These are phyloP conservation scores for Fennellomyces sp. DNA, from an alignment of 371 early-diverging fungal genomes.

Conservation along the genomic window DNA sequence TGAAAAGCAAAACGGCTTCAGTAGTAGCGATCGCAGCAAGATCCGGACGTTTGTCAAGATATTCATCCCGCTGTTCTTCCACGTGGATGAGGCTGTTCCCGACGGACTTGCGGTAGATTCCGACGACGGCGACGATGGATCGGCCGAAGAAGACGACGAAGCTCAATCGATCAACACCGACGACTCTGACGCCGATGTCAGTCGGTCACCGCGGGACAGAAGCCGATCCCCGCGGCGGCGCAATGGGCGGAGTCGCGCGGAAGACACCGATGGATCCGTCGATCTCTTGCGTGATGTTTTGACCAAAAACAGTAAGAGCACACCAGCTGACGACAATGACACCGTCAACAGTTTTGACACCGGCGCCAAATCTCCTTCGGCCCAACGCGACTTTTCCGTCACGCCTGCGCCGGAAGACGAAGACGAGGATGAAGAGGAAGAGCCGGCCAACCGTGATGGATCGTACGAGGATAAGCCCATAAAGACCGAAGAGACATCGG, in stretches of 20 bases:
- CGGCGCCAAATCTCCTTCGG: conserved; percentile 22
- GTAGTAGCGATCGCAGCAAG: conserved; percentile 63
- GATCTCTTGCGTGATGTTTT: conserved; percentile 46
- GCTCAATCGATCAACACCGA: conserved; percentile 37
- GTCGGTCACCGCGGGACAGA: conserved; percentile 30
- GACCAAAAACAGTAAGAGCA: conserved; percentile 25
- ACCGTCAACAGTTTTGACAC: conserved; percentile 7
- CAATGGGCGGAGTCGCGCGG: conserved; percentile 28
- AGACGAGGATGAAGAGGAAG: neutral
- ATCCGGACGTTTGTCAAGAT: conserved; percentile 69
- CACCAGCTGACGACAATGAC: conserved; percentile 14
- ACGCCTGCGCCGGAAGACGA: conserved; percentile 18
- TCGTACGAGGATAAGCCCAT: conserved; percentile 15
- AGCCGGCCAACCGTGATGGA: neutral
- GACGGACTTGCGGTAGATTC: conserved; percentile 29
- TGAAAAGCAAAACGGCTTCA: conserved; percentile 55
- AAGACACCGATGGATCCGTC: conserved; percentile 41
- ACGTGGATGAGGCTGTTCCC: conserved; percentile 44
- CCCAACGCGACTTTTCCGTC: conserved; percentile 9
- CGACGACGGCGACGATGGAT: conserved; percentile 32
- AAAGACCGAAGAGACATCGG: conserved; percentile 23
- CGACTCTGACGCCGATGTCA: conserved; percentile 36
- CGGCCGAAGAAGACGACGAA: conserved; percentile 41
- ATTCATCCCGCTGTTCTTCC: conserved; percentile 76
- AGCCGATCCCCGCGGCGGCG: conserved; percentile 28